Base-by-base conservation (phyloP, 164 flowering plant species). In the Annona cherimola region DNA sequence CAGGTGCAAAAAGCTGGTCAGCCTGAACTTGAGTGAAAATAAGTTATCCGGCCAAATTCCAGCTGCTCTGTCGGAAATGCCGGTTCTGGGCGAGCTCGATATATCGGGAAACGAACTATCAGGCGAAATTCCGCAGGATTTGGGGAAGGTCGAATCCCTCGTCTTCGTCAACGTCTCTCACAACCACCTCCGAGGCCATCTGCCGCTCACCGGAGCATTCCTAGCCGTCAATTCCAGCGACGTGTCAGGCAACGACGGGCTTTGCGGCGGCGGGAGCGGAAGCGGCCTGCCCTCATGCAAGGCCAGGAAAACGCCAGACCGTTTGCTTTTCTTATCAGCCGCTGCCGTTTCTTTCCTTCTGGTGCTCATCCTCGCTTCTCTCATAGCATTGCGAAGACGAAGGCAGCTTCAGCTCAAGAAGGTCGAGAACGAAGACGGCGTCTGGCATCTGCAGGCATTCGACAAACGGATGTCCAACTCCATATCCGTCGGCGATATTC, bases 151-250 rank as follows among this genome's bases (percentile, higher is more conserved):
- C 9, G 85, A 81, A 40, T 88, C 98, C 0, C 87, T 90, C 6
- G 86, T 87, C 46, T 77, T 84, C 66, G 85, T 92, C 19, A 94
- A 92, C 71, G 71, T 94, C 59, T 92, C 97, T 2, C 79, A 89
- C 79, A 94, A 92, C 68, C 82, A 79, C 63, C 75, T 94, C 64
- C 82, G 77, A 8, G 97, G 96, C 5, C 72, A 77, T 42, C 76
- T 92, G 46, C 97, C 98, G 6, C 68, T 80, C 3, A 86, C 92
- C 3, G 96, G 86, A 45, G 92, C 88, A 0, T 94, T 94, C 71
- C 77, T 87, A 9, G 88, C 86, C 20, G 88, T 92, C 20, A 89
- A 88, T 45, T 79, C 88, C 0, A 88, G 83, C 69, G 83, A 90
- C 0, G 87, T 94, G 0, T 72, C 77, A 1, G 97, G 96, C 0